Conservation (phyloP, 257 asterid species). For the Thymus quinquecostatus region DNA sequence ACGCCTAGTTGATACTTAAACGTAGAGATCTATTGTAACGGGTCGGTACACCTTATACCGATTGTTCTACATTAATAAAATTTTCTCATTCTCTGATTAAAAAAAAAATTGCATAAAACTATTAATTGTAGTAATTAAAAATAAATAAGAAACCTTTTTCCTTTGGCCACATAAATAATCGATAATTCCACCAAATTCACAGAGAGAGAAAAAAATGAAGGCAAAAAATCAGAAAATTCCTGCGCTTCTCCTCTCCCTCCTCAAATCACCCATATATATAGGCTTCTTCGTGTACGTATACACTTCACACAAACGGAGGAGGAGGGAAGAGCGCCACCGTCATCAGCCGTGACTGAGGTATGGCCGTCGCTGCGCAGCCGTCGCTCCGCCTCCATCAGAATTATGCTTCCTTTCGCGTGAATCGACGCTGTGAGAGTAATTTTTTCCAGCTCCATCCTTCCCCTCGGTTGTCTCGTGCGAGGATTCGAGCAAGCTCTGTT, state of each 20-base stretch:
- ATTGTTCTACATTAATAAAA: too few species aligned
- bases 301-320: slow-evolving; percentile 25
- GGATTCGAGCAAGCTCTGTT: slow-evolving; percentile 63
- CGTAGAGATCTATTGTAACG: too few species aligned
- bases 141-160: not conserved
- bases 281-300: slow-evolving; percentile 49
- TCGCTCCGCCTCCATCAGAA: slow-evolving; percentile 43
- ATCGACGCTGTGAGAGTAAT: slow-evolving; percentile 36
- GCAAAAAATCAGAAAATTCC: slow-evolving; percentile 49
- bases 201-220: slow-evolving; percentile 38
- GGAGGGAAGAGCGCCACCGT: slow-evolving; percentile 28
- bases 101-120: too few species aligned
- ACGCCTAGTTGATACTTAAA: too few species aligned
- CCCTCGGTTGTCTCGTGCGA: slow-evolving; percentile 37
- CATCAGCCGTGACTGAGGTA: slow-evolving; percentile 31
- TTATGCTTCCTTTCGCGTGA: slow-evolving; percentile 33
- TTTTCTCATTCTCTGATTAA: too few species aligned
- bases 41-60: too few species aligned
- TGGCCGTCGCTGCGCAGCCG: slow-evolving; percentile 53
- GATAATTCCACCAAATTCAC: slow-evolving; percentile 23
- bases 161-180: slow-evolving; percentile 35
- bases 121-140: too few species aligned
- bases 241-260: slow-evolving; percentile 46
- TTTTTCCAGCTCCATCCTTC: slow-evolving; percentile 39
- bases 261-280: slow-evolving; percentile 69